Evolutionary conservation across 768 basidiomycete genomes (phyloP).

Genomic region (Favolaschia claudopus): DNA sequence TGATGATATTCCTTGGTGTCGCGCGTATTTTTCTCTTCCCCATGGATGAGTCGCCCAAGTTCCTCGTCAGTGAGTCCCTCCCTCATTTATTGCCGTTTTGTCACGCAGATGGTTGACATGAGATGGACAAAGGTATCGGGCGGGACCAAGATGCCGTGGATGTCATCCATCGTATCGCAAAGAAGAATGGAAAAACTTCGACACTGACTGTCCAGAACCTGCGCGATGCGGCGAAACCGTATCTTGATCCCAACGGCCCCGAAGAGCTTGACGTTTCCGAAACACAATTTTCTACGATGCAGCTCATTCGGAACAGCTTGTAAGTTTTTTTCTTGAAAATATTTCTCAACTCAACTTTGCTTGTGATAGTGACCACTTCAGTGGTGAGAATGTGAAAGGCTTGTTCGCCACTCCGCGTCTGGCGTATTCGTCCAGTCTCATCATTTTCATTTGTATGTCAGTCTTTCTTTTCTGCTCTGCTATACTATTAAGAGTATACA

Average conservation of each 20-base stretch:
- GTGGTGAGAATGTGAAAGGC: constrained; percentile 50
- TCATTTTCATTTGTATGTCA: constrained; percentile 61
- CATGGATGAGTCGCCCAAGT: constrained; percentile 67
- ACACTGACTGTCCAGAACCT: constrained; percentile 56
- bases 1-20: constrained; percentile 60
- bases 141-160: constrained; percentile 59
- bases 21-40: constrained; percentile 62
- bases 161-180: constrained; percentile 58
- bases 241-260: constrained; percentile 34
- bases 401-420: constrained; percentile 59
- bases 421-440: constrained; percentile 55
- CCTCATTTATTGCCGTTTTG: not conserved
- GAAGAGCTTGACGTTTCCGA: constrained; percentile 42
- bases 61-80: constrained; percentile 61
- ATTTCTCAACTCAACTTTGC: not conserved
- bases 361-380: constrained; percentile 23
- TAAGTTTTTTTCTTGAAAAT: constrained; percentile 22
- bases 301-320: constrained; percentile 55
- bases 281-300: constrained; percentile 64
- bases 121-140: constrained; percentile 48
- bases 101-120: too few relatives aligned
- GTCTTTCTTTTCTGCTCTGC: not conserved
- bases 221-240: constrained; percentile 26
- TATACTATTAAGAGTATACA: constrained; percentile 24
- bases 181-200: constrained; percentile 54